Conservation (phyloP, 2,329 filamentous ascomycete species). For the Cordyceps cicadae region DNA sequence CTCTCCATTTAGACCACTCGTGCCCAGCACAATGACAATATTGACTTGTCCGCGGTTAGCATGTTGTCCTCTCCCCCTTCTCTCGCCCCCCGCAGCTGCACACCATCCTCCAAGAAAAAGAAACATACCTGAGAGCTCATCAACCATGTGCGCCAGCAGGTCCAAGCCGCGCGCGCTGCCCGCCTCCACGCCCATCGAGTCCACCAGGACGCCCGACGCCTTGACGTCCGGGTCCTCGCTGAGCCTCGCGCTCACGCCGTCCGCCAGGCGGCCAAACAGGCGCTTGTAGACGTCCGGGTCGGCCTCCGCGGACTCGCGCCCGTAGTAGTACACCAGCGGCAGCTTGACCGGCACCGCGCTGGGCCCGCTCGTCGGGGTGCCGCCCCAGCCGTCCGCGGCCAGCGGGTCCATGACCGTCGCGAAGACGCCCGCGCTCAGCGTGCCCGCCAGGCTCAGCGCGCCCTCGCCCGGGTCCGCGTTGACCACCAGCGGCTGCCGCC, state of each 20-base stretch:
- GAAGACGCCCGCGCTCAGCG: slow-evolving; percentile 77
- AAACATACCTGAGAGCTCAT: slow-evolving; percentile 42
- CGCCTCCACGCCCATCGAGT: slow-evolving; percentile 65
- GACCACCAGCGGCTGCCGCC: slow-evolving; percentile 68
- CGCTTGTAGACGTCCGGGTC: slow-evolving; percentile 65
- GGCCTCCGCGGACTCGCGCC: slow-evolving; percentile 63
- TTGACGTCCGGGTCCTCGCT: slow-evolving; percentile 66
- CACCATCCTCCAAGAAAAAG: no score
- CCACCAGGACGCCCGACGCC: slow-evolving; percentile 73
- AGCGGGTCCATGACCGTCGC: slow-evolving; percentile 77
- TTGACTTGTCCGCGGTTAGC: slow-evolving; percentile 53
- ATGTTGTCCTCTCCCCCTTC: no score
- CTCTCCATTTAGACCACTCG: slow-evolving; percentile 65
- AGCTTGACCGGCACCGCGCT: slow-evolving; percentile 84
- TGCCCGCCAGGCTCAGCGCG: slow-evolving; percentile 69
- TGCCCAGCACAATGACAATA: slow-evolving; percentile 73
- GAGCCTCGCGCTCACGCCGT: slow-evolving; percentile 68
- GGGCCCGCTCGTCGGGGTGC: slow-evolving; percentile 82
- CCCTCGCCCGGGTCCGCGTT: slow-evolving; percentile 80
- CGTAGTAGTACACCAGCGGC: slow-evolving; percentile 85
- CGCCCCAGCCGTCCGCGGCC: slow-evolving; percentile 77
- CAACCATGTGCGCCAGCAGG: slow-evolving; percentile 65
- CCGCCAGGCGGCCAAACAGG: slow-evolving; percentile 66
- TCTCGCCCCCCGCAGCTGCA: background rate
- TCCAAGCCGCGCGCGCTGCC: slow-evolving; percentile 63